Conservation (phyloP, 306 rosid species). For the Senna tora region DNA sequence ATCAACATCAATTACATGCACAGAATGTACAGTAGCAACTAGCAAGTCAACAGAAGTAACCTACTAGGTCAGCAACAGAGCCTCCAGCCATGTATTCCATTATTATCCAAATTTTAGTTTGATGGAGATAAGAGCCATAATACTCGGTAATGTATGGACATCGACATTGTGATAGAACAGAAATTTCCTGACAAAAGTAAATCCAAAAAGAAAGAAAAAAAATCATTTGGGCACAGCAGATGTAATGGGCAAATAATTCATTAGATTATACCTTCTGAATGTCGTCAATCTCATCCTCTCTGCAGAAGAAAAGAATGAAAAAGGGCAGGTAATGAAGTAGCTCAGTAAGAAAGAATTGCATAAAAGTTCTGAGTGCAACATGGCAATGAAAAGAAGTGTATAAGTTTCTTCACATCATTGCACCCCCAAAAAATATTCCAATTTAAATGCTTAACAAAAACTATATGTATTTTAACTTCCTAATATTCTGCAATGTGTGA, state of each 20-base stretch:
- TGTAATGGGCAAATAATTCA: constrained; percentile 33
- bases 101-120: constrained; percentile 95
- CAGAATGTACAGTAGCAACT: constrained; percentile 40
- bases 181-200: constrained; percentile 82
- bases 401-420: not conserved
- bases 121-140: constrained; percentile 90
- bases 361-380: constrained; percentile 36
- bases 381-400: constrained; percentile 3
- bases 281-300: constrained; percentile 98
- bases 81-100: constrained; percentile 99
- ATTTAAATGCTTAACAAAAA: constrained; percentile 5
- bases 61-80: constrained; percentile 97
- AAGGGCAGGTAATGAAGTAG: constrained; percentile 37
- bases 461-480: constrained; percentile 4
- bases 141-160: constrained; percentile 94
- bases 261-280: constrained; percentile 79
- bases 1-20: constrained; percentile 32
- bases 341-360: constrained; percentile 30
- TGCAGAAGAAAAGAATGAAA: constrained; percentile 47
- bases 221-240: constrained; percentile 30
- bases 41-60: constrained; percentile 60
- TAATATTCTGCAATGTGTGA: constrained; percentile 1
- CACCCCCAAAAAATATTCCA: not conserved
- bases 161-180: constrained; percentile 98
- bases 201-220: constrained; percentile 26